A percentile compares a stretch with the other conserved stretches of the same genome.
Evolutionary conservation across 805 yeast species (phyloP).

Genomic region (Isabelozyma pseudorhagii): DNA sequence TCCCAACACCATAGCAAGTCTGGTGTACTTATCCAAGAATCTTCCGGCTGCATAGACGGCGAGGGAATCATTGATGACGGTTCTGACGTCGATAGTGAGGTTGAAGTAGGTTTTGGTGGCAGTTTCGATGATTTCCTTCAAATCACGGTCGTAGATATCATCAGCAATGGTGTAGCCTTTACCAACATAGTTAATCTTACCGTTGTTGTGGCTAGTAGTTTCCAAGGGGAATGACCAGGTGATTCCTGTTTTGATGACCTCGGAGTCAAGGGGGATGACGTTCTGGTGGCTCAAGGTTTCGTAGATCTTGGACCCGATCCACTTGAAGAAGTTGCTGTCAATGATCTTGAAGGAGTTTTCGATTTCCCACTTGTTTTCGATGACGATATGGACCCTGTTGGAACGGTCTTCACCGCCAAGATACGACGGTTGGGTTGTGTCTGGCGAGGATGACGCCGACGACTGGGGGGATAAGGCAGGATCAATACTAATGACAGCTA

Average conservation of each 20-base stretch:
- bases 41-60: slow-evolving; percentile 59
- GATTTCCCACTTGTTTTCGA: slow-evolving; percentile 37
- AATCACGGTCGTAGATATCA: slow-evolving; percentile 39
- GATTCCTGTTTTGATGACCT: slow-evolving; percentile 38
- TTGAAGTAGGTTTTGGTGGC: slow-evolving; percentile 19
- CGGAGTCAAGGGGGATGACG: slow-evolving; percentile 5
- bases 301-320: slow-evolving; percentile 33
- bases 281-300: slow-evolving; percentile 17
- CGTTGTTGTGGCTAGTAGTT: slow-evolving; percentile 39
- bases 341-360: slow-evolving; percentile 37
- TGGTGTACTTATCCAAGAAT: slow-evolving; percentile 30
- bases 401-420: slow-evolving; percentile 8
- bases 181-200: slow-evolving; percentile 50
- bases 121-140: slow-evolving; percentile 39
- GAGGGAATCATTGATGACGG: slow-evolving; percentile 62
- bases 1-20: slow-evolving; percentile 61
- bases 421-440: slow-evolving; percentile 1
- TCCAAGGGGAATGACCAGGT: slow-evolving; percentile 59
- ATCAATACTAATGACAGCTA: slow-evolving; percentile 36
- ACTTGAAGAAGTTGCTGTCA: slow-evolving; percentile 39
- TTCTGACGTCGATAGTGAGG: slow-evolving; percentile 34
- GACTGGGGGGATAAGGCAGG: slow-evolving; percentile 5
- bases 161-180: slow-evolving; percentile 54
- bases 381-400: slow-evolving; percentile 22
- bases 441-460: background rate